A percentile compares a stretch with the other conserved stretches of the same genome.
These are phyloP conservation scores for Penicillium crustosum DNA, from an alignment of 2,329 filamentous ascomycete genomes.

Conservation along the genomic window DNA sequence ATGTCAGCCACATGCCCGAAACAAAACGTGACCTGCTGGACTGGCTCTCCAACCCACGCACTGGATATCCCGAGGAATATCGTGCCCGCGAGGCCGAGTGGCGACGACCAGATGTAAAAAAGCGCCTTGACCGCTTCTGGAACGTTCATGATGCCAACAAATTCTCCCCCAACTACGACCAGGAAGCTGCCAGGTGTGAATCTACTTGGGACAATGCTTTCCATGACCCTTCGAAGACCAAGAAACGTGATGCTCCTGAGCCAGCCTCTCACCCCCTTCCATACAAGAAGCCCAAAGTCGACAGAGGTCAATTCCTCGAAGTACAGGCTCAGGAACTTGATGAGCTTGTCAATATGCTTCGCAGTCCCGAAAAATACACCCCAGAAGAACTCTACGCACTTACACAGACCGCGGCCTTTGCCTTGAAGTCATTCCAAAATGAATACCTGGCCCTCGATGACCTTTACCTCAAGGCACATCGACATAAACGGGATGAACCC, in stretches of 20 bases:
- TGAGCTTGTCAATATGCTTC: constrained; percentile 38
- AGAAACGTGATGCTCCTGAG: constrained; percentile 31
- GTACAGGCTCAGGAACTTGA: constrained; percentile 33
- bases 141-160: constrained; percentile 37
- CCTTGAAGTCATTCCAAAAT: constrained; percentile 58
- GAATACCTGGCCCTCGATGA: constrained; percentile 55
- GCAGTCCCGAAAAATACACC: constrained; percentile 43
- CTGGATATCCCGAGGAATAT: constrained; percentile 20
- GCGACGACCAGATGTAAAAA: constrained; percentile 27
- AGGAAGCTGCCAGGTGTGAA: constrained; percentile 31
- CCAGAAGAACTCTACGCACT: constrained; percentile 56
- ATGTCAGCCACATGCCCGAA: not conserved
- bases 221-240: constrained; percentile 29
- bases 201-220: constrained; percentile 36
- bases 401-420: constrained; percentile 55
- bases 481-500: constrained; percentile 42
- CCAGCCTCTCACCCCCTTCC: constrained; percentile 32
- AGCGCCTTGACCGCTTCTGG: constrained; percentile 38
- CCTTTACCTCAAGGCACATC: constrained; percentile 49
- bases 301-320: constrained; percentile 40
- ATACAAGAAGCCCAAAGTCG: constrained; percentile 33
- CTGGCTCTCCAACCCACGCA: constrained; percentile 24
- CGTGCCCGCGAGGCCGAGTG: constrained; percentile 18
- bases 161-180: constrained; percentile 38
- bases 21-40: constrained; percentile 16